Evolutionary conservation across 2,329 filamentous ascomycete species (phyloP), one percentile per base, ranked within the genome.

Genomic region (Botrytis fragariae): DNA sequence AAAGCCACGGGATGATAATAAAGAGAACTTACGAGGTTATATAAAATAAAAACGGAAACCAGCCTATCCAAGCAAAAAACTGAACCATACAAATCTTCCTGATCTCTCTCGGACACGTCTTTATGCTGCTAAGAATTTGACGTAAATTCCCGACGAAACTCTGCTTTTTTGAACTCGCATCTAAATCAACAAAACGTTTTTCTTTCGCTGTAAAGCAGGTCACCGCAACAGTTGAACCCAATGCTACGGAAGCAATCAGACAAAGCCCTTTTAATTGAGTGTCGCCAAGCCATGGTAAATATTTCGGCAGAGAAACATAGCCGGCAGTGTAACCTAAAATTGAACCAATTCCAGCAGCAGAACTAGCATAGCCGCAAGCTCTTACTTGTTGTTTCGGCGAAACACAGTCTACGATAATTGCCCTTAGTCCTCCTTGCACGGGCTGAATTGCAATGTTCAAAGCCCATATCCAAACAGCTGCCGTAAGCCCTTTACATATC

Each of bases 21-120:
- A n/a, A n/a, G 44, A 14, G 14, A 25, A 73, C 71, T 71, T 75
- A 81, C 62, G 73, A 80, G 16, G 80, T 79, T 61, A 76, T 79
- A 72, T 82, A 82, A 63, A 80, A 83, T 20, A 82, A 74, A 71
- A 82, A 82, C 8, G 78, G 78, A 74, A 81, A 82, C 81, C 81
- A 82, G 4, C 78, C 80, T 42, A 82, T 74, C 79, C 80, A 81
- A 25, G 80, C 75, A 70, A 77, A 78, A 45, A 81, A 80, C 51
- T 81, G 79, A 42, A 79, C 75, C 22, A 74, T 57, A 61, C 77
- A 80, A 4, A 81, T 75, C 45, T 71, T 73, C 60, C 54, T 62
- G 32, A 75, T 72, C 20, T 59, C 63, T 54, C 18, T 71, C 29
- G 73, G 73, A 29, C 71, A 60, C 32, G 42, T 68, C n/a, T 73